phyloP scores from a whole-genome alignment of 2,329 filamentous ascomycete genomes.

The Helminthosporium solani region DNA sequence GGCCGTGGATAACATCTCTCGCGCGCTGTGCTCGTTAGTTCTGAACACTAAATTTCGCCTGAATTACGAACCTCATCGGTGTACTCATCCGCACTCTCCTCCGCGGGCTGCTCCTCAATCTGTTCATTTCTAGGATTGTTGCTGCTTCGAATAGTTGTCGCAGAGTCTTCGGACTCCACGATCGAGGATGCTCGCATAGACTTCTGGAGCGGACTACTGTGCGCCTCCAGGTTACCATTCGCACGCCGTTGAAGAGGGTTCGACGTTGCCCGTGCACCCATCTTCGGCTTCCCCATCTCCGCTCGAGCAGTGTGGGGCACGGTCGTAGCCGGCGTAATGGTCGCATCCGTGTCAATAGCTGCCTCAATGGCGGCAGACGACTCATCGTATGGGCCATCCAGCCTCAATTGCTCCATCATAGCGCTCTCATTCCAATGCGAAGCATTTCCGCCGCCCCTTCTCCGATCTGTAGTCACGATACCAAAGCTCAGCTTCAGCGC shows the following conservation, averaged over 20 bases:
- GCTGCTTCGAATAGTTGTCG: constrained; percentile 25
- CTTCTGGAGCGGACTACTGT: constrained; percentile 38
- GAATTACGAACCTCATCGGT: constrained; percentile 63
- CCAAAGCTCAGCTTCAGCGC: constrained; percentile 97
- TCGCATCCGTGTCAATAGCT: constrained; percentile 36
- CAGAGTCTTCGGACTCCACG: constrained; percentile 32
- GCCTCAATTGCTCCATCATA: constrained; percentile 58
- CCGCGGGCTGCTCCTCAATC: constrained; percentile 11
- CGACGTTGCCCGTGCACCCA: constrained; percentile 22
- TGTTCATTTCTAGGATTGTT: constrained; percentile 19
- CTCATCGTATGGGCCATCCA: constrained; percentile 47
- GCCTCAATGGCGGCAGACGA: constrained; percentile 28
- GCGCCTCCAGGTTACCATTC: constrained; percentile 28
- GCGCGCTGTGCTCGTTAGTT: constrained; percentile 56
- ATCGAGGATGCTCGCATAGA: constrained; percentile 39
- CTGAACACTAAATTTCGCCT: background rate
- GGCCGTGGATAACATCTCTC: constrained; percentile 85
- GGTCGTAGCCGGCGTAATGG: constrained; percentile 33
- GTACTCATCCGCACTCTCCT: constrained; percentile 50
- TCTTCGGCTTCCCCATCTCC: constrained; percentile 30
- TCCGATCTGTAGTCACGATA: constrained; percentile 81
- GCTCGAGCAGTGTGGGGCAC: constrained; percentile 26
- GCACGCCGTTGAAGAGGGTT: constrained; percentile 32
- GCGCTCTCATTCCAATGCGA: constrained; percentile 68
- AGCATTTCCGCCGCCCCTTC: constrained; percentile 34